Base-by-base conservation (phyloP, 139 green algal species). In the Astrephomene gubernaculifera region DNA sequence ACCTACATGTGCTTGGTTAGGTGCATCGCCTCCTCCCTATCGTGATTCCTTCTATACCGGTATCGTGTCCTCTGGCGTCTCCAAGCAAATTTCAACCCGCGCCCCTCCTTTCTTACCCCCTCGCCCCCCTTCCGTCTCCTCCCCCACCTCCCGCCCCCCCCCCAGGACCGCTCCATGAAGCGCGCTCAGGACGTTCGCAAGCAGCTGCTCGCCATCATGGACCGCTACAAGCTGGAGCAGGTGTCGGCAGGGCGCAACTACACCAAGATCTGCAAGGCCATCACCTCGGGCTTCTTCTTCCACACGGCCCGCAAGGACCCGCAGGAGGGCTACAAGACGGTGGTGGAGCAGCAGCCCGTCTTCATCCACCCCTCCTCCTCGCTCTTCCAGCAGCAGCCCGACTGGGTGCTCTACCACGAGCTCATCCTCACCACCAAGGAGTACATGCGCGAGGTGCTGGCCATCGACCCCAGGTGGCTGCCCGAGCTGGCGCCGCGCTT, bases 161-260 rank as follows among this genome's bases (percentile, higher is more conserved):
- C 92, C 38, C 93, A 98, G 91, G 93, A 94, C 31, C 95, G 97
- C 36, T 96, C 94, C 1, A 88, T 99, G 90, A 92, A 94, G 75
- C 92, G 97, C 41, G 97, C 97, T 3, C 96, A 98, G 86, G 97
- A 99, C 81, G 95, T 99, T 76, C 90, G 95, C 60, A 98, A 99
- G 91, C 97, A 99, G 95, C 94, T 99, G 75, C 89, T 99, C 41
- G 90, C 94, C 49, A 99, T 99, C 94, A 99, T 99, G 97, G 97
- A 99, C 90, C 87, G 96, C 6, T 99, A 99, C 94, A 98, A 98
- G 87, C 94, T 99, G 86, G 97, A 99, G 87, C 88, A 98, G n/a
- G 96, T 98, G 52, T 95, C 86, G 29, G 94, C 95, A 2, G 96
- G 97, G 27, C 88, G 92, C 38, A 96, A 98, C 90, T 98, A 96